Evolutionary conservation across 164 flowering plant species (phyloP), one percentile per base, ranked within the genome.

Genomic region (Tetrastigma voinierianum): DNA sequence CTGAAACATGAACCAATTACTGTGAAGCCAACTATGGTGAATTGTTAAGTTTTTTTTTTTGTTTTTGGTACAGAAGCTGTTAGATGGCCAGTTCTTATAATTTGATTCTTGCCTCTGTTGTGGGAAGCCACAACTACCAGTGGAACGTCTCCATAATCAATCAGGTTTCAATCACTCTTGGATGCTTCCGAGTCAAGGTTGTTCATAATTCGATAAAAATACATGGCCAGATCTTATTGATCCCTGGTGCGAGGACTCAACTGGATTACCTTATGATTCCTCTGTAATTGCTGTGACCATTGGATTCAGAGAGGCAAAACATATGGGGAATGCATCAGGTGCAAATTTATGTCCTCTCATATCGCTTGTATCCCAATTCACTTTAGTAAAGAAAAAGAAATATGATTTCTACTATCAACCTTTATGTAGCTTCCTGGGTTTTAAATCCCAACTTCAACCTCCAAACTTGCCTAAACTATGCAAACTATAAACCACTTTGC

Each of bases 61-160:
- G n/a, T n/a, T n/a, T n/a, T n/a, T n/a, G n/a, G 45, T 70, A 67
- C 89, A 93, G 98, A 83, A 59, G 70, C 65, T 52, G 86, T 93
- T 55, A 81, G 90, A 75, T 87, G 93, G 95, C 98, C 96, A 1
- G 92, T 93, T 67, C 82, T 93, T 58, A 47, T 80, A 23, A 53
- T 93, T 10, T 96, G 16, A 90, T 93, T 60, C 90, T 93, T 65
- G 98, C 98, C 63, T 86, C 98, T n/a, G 96, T 93, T 45, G 98
- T 93, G 49, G 98, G 98, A 69, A 90, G 98, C 80, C 98, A 93
- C 98, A 21, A 93, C 90, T 65, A 93, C 90, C 80, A 93, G 98
- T 32, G 98, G 98, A 43, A 90, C 98, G n/a, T 93, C 84, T 93
- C 98, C 46, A 93, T 93, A 66, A 93, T 93, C 68, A 93, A 90